A percentile compares a stretch with the other conserved stretches of the same genome.
These are phyloP conservation scores for Gracilaria gracilis DNA, from an alignment of 23 red algal species.

Conservation along the genomic window DNA sequence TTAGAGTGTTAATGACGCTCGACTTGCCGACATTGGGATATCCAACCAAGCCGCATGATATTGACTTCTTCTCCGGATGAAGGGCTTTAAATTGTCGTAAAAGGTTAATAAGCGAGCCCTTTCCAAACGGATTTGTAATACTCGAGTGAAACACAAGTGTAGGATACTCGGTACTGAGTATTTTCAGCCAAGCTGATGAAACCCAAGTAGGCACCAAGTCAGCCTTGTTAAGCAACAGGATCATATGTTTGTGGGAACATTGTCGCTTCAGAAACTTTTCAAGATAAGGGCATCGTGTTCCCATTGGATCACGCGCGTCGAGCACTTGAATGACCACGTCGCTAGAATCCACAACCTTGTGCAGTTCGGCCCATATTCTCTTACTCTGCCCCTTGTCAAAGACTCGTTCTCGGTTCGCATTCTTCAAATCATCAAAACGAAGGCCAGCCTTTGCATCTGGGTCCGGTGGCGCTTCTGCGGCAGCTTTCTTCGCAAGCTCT, in stretches of 20 bases:
- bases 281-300: slow-evolving; percentile 79
- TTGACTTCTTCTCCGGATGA: slow-evolving; percentile 89
- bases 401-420: slow-evolving; percentile 60
- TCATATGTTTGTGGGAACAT: slow-evolving; percentile 95
- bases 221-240: slow-evolving; percentile 94
- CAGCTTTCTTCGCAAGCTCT: slow-evolving; percentile 51
- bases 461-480: slow-evolving; percentile 51
- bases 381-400: slow-evolving; percentile 95
- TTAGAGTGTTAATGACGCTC: slow-evolving; percentile 92
- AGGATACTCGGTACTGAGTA: slow-evolving; percentile 86
- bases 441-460: slow-evolving; percentile 47
- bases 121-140: slow-evolving; percentile 90
- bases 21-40: slow-evolving; percentile 99
- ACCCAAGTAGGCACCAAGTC: slow-evolving; percentile 93
- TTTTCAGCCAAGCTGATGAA: slow-evolving; percentile 82
- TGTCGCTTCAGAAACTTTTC: slow-evolving; percentile 81
- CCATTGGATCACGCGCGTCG: slow-evolving; percentile 93
- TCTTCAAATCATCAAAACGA: slow-evolving; percentile 70
- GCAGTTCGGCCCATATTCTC: slow-evolving; percentile 96
- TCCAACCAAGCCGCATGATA: slow-evolving; percentile 93
- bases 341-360: slow-evolving; percentile 95
- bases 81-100: slow-evolving; percentile 88
- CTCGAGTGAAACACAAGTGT: slow-evolving; percentile 91
- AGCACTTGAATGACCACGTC: slow-evolving; percentile 97
- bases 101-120: slow-evolving; percentile 90